Percentiles rank a stretch among this genome's conserved stretches.
Conservation (phyloP, 2,329 filamentous ascomycete genomes). For the Nigrospora osmanthi region DNA sequence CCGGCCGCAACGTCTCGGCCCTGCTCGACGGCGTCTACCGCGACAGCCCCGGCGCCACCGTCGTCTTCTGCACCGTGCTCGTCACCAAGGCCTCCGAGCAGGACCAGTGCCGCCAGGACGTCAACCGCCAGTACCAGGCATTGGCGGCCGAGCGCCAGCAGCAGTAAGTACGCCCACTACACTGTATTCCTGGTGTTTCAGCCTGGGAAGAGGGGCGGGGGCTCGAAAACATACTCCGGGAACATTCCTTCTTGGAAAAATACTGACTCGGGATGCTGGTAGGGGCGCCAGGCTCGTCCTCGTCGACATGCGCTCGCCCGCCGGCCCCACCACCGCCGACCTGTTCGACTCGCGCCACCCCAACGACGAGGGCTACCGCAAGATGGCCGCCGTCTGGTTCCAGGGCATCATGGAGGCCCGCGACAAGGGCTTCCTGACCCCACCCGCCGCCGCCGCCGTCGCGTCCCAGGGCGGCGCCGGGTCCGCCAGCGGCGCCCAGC, state of each 20-base stretch:
- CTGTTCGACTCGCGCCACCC: conserved; percentile 12
- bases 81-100: conserved; percentile 12
- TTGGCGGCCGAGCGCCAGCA: conserved; percentile 4
- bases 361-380: conserved; percentile 14
- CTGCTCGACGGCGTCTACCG: conserved; percentile 11
- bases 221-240: too few relatives aligned
- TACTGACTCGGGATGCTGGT: too few relatives aligned
- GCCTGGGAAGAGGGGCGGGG: too few relatives aligned
- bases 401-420: conserved; percentile 6
- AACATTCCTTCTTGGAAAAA: too few relatives aligned
- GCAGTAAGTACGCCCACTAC: too few relatives aligned
- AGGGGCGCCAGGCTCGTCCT: conserved; percentile 9
- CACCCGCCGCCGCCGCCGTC: background rate
- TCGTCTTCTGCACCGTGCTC: conserved; percentile 14
- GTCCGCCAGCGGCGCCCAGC: too few relatives aligned
- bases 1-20: conserved; percentile 8
- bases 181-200: too few relatives aligned
- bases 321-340: conserved; percentile 10
- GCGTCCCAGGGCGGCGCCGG: too few relatives aligned
- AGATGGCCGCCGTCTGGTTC: conserved; percentile 15
- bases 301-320: conserved; percentile 11
- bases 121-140: conserved; percentile 11
- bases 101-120: conserved; percentile 11
- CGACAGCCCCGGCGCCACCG: conserved; percentile 13
- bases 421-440: conserved; percentile 5